A percentile compares a stretch with the other conserved stretches of the same genome.
Conservation (phyloP, 495 filamentous ascomycete species). For the Hypoxylon rickii region DNA sequence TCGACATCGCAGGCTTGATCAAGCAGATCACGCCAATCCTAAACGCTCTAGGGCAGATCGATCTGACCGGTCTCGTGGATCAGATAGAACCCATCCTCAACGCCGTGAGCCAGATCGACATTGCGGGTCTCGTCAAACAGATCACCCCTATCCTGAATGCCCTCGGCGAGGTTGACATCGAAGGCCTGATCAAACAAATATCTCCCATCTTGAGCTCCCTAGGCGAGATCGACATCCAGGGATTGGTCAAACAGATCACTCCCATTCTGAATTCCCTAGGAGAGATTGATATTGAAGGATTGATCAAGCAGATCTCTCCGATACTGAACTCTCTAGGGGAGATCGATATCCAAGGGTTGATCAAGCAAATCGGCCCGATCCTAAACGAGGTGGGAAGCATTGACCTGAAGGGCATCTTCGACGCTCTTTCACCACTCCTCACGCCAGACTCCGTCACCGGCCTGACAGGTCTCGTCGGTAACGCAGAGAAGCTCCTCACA, state of each 20-base stretch:
- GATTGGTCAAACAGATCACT: conserved; percentile 44
- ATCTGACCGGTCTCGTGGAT: conserved; percentile 50
- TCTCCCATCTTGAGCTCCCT: conserved; percentile 41
- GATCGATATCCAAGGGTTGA: conserved; percentile 43
- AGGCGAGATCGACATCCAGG: conserved; percentile 35
- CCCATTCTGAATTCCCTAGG: conserved; percentile 38
- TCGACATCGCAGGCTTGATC: conserved; percentile 48
- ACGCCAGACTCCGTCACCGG: conserved; percentile 47
- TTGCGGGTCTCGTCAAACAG: conserved; percentile 31
- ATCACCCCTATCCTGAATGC: conserved; percentile 37
- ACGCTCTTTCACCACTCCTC: conserved; percentile 47
- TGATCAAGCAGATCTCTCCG: conserved; percentile 41
- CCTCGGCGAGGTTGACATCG: conserved; percentile 43
- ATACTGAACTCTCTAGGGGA: conserved; percentile 40
- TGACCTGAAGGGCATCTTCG: conserved; percentile 47
- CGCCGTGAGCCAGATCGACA: conserved; percentile 50
- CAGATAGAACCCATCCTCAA: conserved; percentile 49
- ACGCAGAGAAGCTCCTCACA: conserved; percentile 49
- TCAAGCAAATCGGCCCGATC: conserved; percentile 42
- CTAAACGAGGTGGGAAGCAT: conserved; percentile 46
- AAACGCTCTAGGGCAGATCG: conserved; percentile 39
- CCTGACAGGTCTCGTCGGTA: conserved; percentile 51
- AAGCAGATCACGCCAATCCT: conserved; percentile 46
- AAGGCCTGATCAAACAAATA: conserved; percentile 37
- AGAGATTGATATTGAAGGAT: conserved; percentile 37